phyloP scores from a whole-genome alignment of 306 rosid genomes.

The Medicago truncatula region DNA sequence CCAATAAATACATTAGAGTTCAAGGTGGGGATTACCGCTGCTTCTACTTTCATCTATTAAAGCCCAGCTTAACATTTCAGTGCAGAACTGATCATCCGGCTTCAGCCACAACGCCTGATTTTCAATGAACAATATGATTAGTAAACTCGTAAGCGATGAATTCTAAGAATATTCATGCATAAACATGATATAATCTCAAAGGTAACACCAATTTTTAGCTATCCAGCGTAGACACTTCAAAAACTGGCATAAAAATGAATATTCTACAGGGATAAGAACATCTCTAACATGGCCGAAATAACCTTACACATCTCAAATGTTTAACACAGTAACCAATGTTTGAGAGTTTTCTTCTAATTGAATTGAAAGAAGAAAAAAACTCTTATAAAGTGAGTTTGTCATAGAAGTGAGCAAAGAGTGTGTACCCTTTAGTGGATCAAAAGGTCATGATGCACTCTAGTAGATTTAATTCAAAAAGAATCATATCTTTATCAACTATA shows the following conservation, averaged over 20 bases:
- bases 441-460: not conserved
- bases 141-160: slow-evolving; percentile 27
- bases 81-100: slow-evolving; percentile 91
- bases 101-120: slow-evolving; percentile 86
- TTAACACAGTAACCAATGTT: not conserved
- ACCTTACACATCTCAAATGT: too few species aligned
- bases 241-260: too few species aligned
- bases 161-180: not conserved
- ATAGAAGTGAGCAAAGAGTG: too few species aligned
- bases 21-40: slow-evolving; percentile 49
- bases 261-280: too few species aligned
- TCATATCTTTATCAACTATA: slow-evolving; percentile 12
- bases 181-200: slow-evolving; percentile 2
- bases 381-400: too few species aligned
- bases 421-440: not conserved
- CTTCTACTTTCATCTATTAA: slow-evolving; percentile 72
- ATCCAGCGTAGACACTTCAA: slow-evolving; percentile 5
- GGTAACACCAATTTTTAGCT: slow-evolving; percentile 18
- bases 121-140: slow-evolving; percentile 33
- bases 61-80: slow-evolving; percentile 88
- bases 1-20: slow-evolving; percentile 47
- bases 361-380: too few species aligned
- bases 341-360: not conserved
- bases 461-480: slow-evolving; percentile 3
- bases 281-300: too few species aligned